These are phyloP conservation scores for Pseudevernia furfuracea DNA, from an alignment of 495 filamentous ascomycete species.

Conservation along the genomic window DNA sequence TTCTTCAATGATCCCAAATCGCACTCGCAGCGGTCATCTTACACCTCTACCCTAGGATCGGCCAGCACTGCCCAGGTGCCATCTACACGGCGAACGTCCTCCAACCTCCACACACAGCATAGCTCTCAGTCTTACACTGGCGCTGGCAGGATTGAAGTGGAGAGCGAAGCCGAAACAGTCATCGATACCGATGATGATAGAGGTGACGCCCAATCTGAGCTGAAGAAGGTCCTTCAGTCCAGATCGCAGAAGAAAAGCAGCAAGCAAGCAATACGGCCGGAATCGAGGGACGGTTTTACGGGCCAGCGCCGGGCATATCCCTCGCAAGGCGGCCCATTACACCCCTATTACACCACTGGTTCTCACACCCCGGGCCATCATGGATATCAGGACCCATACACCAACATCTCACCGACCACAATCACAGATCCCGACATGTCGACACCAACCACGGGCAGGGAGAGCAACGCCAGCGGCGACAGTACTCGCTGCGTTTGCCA, in stretches of 20 bases:
- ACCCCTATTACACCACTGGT: conserved; percentile 26
- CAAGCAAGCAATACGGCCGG: not conserved
- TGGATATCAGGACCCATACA: conserved; percentile 15
- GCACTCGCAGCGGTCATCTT: conserved; percentile 43
- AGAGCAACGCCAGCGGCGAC: conserved; percentile 46
- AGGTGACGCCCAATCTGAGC: conserved; percentile 52
- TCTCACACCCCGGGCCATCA: conserved; percentile 33
- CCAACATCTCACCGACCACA: conserved; percentile 56
- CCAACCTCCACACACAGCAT: conserved; percentile 8
- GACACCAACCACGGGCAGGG: conserved; percentile 56
- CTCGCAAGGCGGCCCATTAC: conserved; percentile 17
- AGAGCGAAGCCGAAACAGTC: conserved; percentile 53
- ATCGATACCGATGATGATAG: conserved; percentile 43
- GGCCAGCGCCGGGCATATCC: conserved; percentile 11
- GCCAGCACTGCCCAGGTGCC: conserved; percentile 1
- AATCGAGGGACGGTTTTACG: conserved; percentile 7
- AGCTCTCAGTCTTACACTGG: conserved; percentile 13
- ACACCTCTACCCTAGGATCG: conserved; percentile 40
- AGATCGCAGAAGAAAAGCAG: conserved; percentile 43
- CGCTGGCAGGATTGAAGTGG: conserved; percentile 19
- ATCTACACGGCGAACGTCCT: conserved; percentile 1
- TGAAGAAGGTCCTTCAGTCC: conserved; percentile 65
- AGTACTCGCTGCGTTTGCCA: conserved; percentile 68
- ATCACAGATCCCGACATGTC: conserved; percentile 57
- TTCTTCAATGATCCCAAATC: conserved; percentile 49